Percentiles rank a stretch among this genome's conserved stretches.
These are phyloP conservation scores for Rubus parviflorus DNA, from an alignment of 306 rosid genomes.

Conservation along the genomic window DNA sequence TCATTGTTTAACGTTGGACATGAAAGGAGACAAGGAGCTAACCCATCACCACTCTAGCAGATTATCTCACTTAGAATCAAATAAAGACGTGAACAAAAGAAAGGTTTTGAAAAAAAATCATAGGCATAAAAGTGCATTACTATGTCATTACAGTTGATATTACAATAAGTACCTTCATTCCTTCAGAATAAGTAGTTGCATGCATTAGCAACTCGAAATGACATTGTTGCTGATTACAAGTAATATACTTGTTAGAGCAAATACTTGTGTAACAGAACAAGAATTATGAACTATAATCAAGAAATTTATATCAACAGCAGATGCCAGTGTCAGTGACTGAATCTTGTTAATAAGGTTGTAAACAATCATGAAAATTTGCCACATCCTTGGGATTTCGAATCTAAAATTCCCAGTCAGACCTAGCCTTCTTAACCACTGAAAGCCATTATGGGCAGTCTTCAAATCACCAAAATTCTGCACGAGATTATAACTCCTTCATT, in stretches of 20 bases:
- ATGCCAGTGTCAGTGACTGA: background rate
- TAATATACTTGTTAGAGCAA: background rate
- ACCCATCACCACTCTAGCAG: too few relatives aligned
- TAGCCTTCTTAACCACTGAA: background rate
- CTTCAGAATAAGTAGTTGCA: background rate
- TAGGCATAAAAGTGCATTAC: too few relatives aligned
- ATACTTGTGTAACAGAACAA: background rate
- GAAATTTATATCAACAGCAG: background rate
- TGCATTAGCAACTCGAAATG: background rate
- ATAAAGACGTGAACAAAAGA: too few relatives aligned
- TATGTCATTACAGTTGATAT: too few relatives aligned
- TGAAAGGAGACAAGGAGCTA: too few relatives aligned
- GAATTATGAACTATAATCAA: background rate
- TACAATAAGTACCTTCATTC: background rate
- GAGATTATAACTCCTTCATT: background rate
- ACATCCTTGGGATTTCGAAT: background rate
- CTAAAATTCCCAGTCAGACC: slow-evolving; percentile 8
- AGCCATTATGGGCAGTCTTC: background rate
- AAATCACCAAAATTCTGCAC: background rate
- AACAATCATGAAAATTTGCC: slow-evolving; percentile 11
- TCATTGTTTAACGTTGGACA: too few relatives aligned
- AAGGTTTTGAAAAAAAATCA: too few relatives aligned
- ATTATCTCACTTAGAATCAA: too few relatives aligned
- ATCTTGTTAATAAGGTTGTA: slow-evolving; percentile 5
- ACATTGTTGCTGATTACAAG: background rate